Percentiles rank a stretch among this genome's conserved stretches.
Conservation (phyloP, 352 stramenopile species). For the Phytophthora citricola region DNA sequence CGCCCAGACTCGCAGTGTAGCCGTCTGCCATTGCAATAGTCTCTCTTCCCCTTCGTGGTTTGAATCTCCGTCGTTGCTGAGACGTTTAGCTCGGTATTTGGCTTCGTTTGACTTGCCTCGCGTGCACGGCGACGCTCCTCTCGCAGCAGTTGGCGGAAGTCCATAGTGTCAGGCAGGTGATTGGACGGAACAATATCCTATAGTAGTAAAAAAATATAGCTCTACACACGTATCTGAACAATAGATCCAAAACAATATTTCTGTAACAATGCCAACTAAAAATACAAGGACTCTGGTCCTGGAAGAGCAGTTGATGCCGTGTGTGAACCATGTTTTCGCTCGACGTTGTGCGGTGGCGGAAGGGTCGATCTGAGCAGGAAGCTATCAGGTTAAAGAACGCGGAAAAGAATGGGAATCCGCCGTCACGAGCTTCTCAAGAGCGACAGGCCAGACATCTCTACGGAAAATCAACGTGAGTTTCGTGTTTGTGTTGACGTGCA, state of each 20-base stretch:
- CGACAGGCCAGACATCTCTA: conserved; percentile 57
- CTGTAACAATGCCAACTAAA: conserved; percentile 7
- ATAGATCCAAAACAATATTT: no score
- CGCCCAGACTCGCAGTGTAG: conserved; percentile 35
- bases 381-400: conserved; percentile 36
- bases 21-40: conserved; percentile 10
- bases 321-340: conserved; percentile 66
- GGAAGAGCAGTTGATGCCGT: conserved; percentile 1
- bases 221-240: no score
- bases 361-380: conserved; percentile 47
- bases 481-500: neutral
- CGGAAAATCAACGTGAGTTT: conserved; percentile 57
- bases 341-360: conserved; percentile 57
- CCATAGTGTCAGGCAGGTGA: conserved; percentile 30
- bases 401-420: conserved; percentile 22
- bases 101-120: conserved; percentile 11
- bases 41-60: neutral
- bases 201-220: no score
- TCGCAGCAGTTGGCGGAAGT: conserved; percentile 59
- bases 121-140: conserved; percentile 57
- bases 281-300: conserved; percentile 1
- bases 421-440: conserved; percentile 40
- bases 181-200: no score
- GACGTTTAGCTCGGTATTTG: neutral
- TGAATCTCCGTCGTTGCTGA: neutral